Evolutionary conservation across 495 filamentous ascomycete genomes (phyloP).

Genomic region (Clohesyomyces aquaticus): DNA sequence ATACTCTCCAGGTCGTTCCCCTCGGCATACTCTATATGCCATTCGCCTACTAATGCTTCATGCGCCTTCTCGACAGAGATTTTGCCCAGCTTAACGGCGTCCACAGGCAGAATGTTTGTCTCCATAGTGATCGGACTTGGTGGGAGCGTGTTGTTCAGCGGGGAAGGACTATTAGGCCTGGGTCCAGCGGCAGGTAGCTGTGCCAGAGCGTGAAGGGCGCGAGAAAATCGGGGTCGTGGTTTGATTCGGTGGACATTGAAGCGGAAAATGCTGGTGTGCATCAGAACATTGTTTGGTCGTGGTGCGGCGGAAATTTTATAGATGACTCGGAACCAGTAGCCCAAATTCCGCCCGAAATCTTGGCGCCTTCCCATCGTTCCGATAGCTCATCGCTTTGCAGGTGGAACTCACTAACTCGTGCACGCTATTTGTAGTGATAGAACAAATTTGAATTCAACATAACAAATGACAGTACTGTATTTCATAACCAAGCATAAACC

Average conservation of each 20-base stretch:
- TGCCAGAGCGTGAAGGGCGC: conserved; percentile 27
- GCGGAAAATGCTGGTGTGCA: conserved; percentile 14
- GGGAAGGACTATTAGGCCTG: background rate
- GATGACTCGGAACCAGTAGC: background rate
- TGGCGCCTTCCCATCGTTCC: background rate
- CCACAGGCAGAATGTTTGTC: conserved; percentile 35
- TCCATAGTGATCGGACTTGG: conserved; percentile 28
- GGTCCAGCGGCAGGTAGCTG: conserved; percentile 14
- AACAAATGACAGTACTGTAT: background rate
- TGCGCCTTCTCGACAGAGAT: conserved; percentile 4
- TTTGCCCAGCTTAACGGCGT: conserved; percentile 26
- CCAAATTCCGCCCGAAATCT: background rate
- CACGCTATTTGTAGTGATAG: no score
- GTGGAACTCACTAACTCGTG: no score
- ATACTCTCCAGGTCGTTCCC: conserved; percentile 43
- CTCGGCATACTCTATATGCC: conserved; percentile 30
- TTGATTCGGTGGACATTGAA: conserved; percentile 29
- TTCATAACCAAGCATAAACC: no score
- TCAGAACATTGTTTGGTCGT: conserved; percentile 22
- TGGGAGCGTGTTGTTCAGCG: no score
- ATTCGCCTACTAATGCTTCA: conserved; percentile 26
- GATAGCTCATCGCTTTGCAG: no score
- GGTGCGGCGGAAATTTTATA: no score
- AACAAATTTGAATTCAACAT: no score
- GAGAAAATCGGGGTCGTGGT: background rate